Evolutionary conservation across 192 early-diverging fungal genomes (phyloP).

Genomic region (Geranomyces variabilis): DNA sequence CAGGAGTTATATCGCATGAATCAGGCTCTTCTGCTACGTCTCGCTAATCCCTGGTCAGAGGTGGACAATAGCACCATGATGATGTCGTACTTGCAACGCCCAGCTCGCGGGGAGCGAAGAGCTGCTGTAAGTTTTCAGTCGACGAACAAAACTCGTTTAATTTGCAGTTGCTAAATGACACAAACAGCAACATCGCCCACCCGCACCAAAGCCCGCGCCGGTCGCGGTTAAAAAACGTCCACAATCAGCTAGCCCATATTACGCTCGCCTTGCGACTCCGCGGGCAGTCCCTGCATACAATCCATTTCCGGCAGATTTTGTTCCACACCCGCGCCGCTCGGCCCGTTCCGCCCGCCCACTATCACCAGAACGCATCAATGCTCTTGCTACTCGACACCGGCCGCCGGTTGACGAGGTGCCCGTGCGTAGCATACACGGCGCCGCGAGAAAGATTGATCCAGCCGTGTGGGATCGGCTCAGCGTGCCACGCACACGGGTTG

Average conservation of each 20-base stretch:
- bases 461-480: constrained; percentile 4
- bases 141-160: no score
- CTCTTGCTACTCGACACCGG: constrained; percentile 1
- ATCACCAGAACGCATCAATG: constrained; percentile 10
- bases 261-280: background rate
- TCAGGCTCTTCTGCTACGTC: background rate
- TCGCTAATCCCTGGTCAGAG: constrained; percentile 3
- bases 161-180: no score
- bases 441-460: background rate
- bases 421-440: background rate
- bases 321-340: constrained; percentile 6
- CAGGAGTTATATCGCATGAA: background rate
- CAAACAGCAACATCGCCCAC: background rate
- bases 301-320: constrained; percentile 3
- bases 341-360: background rate
- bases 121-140: background rate
- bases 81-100: background rate
- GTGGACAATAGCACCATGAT: constrained; percentile 1
- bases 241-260: constrained; percentile 5
- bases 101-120: background rate
- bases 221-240: background rate
- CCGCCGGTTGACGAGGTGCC: background rate
- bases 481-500: constrained; percentile 1
- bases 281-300: background rate
- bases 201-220: background rate